Base-by-base conservation (phyloP, 495 filamentous ascomycete species). In the Talaromyces ruber region DNA sequence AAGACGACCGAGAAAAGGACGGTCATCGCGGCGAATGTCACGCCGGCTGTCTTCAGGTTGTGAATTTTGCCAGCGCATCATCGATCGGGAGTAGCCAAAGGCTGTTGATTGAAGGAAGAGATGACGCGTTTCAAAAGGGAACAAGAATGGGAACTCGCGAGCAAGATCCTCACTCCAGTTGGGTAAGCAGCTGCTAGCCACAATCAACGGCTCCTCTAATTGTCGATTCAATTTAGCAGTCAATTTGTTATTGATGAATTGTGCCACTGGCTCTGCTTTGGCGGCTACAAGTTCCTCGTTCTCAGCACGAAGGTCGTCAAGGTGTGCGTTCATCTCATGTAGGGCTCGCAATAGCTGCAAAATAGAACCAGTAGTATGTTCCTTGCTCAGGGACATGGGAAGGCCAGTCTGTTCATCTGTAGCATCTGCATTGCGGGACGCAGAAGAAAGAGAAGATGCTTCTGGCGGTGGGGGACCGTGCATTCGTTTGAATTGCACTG, bases 201-300 rank as follows among this genome's bases (percentile, higher is more conserved):
- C 94, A 64, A 99, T 97, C 47, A 99, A 78, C n/a, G 94, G 94
- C 75, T 99, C 94, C 71, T 99, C 94, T 43, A 99, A 76, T 70
- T 99, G 94, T 30, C 94, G 86, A 67, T 99, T 99, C 47, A 99
- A 82, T 74, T 99, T 99, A n/a, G 94, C 94, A 2, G 94, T 99
- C 55, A 99, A 83, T 74, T 99, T 99, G 0, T 93, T 97, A 67
- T 99, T 99, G 73, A 99, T 94, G 68, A 99, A 98, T 66, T 98
- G 95, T 11, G 93, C 87, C 45, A 97, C 70, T 6, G 93, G 90
- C 73, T 98, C 94, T n/a, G 84, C 75, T 45, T 87, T 91, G 52
- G 96, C 76, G 58, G 82, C 85, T 45, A 87, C 71, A 3, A 80
- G 75, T 53, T 88, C 87, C 67, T 88, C 88, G 66, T 91, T 89